Conservation (phyloP, 2,329 filamentous ascomycete genomes). For the Colletotrichum cuscutae region DNA sequence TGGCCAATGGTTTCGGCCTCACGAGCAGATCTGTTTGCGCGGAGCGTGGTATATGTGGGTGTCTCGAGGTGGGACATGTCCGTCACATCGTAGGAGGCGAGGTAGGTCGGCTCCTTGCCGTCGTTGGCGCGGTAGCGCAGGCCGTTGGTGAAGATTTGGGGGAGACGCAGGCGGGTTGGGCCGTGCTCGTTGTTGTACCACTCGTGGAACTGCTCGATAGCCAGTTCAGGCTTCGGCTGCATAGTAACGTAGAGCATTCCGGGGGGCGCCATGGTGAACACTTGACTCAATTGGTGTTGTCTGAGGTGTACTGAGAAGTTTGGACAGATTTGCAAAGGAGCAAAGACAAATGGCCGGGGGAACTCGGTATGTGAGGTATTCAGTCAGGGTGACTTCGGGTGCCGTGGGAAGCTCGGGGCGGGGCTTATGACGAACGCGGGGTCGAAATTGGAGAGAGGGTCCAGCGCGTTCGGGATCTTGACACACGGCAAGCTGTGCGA, state of each 20-base stretch:
- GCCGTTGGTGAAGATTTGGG: conserved; percentile 79
- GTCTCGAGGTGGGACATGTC: conserved; percentile 77
- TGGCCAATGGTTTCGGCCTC: conserved; percentile 65
- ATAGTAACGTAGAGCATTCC: conserved; percentile 89
- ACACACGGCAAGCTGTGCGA: conserved; percentile 16
- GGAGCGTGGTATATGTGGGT: conserved; percentile 74
- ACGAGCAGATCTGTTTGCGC: conserved; percentile 64
- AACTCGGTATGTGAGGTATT: neutral
- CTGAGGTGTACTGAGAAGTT: neutral
- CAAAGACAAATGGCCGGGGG: neutral
- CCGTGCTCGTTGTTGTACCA: conserved; percentile 97
- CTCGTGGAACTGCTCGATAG: conserved; percentile 81
- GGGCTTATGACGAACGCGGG: conserved; percentile 30
- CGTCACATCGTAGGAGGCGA: conserved; percentile 85
- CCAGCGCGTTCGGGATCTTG: conserved; percentile 16
- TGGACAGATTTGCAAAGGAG: neutral
- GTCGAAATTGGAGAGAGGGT: conserved; percentile 12
- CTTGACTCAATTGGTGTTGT: conserved; percentile 2
- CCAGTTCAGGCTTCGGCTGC: conserved; percentile 76
- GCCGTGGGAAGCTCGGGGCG: conserved; percentile 4
- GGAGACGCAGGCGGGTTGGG: conserved; percentile 79
- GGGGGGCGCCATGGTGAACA: conserved; percentile 51
- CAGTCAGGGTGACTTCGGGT: conserved; percentile 3
- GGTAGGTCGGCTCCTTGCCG: conserved; percentile 71
- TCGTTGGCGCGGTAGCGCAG: conserved; percentile 81